Evolutionary conservation across 495 filamentous ascomycete genomes (phyloP), one percentile per base, ranked within the genome.

Genomic region (Friedmanniomyces simplex): DNA sequence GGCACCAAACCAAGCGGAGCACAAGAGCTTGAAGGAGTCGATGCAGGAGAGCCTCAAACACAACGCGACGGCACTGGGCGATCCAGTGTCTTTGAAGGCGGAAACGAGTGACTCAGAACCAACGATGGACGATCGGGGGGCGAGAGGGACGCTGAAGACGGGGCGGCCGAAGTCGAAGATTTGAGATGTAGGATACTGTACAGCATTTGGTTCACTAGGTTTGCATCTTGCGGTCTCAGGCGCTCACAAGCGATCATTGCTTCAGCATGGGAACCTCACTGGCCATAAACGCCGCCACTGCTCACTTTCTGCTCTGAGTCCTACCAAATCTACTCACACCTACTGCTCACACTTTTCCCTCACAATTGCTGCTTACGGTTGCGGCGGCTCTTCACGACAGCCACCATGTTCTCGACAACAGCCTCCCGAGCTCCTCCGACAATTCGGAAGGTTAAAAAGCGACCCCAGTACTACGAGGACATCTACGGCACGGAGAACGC

Each of bases 31-130:
- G 34, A 59, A 59, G 25, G 41, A 59, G 43, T 32, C 50, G 3
- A 57, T 57, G 16, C 22, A 58, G 30, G 49, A 64, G 20, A 58
- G 59, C 45, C n/a, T 58, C 46, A 51, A 62, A 28, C 14, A 18
- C 28, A 67, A 67, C 45, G 47, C 54, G 6, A 26, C 54, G n/a
- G 48, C 52, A 32, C 45, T 66, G 8, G 65, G 65, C 12, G 65
- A 67, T 54, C 65, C 65, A 18, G 56, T 66, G 12, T 63, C 55
- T 36, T 41, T 67, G 53, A 67, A 67, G 50, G 63, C 65, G 11
- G 65, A 67, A 50, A 61, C 52, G 16, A 36, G 20, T 8, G 55
- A 60, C 18, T 61, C 13, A 8, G 57, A 67, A 42, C 63, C 63
- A 14, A 67, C 65, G 30, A 37, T 55, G 50, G 26, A 67, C n/a